These are phyloP conservation scores for Rhodotorula graminis DNA, from an alignment of 768 basidiomycete genomes.

Conservation along the genomic window DNA sequence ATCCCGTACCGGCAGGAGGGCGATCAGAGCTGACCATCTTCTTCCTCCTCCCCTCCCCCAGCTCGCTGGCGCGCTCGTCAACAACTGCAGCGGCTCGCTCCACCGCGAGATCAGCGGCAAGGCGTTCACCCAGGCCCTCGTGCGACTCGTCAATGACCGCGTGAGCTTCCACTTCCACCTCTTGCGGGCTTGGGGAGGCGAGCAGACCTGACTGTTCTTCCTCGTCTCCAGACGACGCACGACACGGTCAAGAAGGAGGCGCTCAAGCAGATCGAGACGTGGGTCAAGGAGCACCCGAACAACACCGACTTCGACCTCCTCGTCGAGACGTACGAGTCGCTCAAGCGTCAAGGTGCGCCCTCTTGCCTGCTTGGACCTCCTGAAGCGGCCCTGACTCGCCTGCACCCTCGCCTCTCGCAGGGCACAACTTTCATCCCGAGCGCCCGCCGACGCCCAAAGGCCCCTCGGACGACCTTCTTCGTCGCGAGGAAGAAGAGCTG, in stretches of 20 bases:
- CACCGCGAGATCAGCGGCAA: slow-evolving; percentile 82
- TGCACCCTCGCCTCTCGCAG: neutral
- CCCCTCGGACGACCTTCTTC: slow-evolving; percentile 61
- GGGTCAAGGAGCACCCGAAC: slow-evolving; percentile 77
- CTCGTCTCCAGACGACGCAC: slow-evolving; percentile 71
- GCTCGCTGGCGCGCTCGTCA: slow-evolving; percentile 79
- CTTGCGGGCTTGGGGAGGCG: too few relatives aligned
- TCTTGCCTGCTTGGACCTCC: neutral
- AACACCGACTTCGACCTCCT: slow-evolving; percentile 79
- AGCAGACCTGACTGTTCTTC: neutral
- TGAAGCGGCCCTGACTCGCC: neutral
- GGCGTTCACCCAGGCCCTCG: slow-evolving; percentile 83
- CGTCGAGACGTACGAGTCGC: slow-evolving; percentile 75
- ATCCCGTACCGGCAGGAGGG: too few relatives aligned
- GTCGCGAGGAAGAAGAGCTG: slow-evolving; percentile 89
- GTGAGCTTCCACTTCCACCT: slow-evolving; percentile 49
- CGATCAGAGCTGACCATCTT: too few relatives aligned
- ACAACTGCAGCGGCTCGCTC: slow-evolving; percentile 78
- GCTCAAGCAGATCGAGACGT: slow-evolving; percentile 66
- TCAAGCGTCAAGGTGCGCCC: slow-evolving; percentile 71
- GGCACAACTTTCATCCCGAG: slow-evolving; percentile 19
- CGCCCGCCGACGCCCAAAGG: neutral
- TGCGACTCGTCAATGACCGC: slow-evolving; percentile 80
- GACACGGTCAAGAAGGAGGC: slow-evolving; percentile 79
- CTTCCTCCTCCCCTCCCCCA: slow-evolving; percentile 19